phyloP scores from a whole-genome alignment of 2,329 filamentous ascomycete species.

The Corynespora cassiicola region DNA sequence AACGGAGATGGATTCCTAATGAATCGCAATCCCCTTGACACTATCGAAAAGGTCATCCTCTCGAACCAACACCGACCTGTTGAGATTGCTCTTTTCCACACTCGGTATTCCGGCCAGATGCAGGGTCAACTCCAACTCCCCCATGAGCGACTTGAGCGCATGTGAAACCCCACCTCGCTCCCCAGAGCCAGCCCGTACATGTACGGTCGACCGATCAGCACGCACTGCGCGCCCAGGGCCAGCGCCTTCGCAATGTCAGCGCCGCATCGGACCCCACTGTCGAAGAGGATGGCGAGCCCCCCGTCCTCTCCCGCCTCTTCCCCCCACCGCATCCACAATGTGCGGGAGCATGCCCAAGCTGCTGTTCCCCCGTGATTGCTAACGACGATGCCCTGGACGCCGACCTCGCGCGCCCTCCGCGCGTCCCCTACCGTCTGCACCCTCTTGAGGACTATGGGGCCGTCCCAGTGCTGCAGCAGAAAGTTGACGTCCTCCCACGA shows the following conservation, averaged over 20 bases:
- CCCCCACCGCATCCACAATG: conserved; percentile 58
- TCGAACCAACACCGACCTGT: conserved; percentile 24
- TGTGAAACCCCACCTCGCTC: conserved; percentile 60
- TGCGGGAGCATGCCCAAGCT: conserved; percentile 63
- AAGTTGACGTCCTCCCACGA: conserved; percentile 68
- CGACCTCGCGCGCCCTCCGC: conserved; percentile 50
- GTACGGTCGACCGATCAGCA: conserved; percentile 64
- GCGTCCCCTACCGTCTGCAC: conserved; percentile 61
- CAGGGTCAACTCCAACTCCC: conserved; percentile 29
- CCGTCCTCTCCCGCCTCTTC: too few species aligned
- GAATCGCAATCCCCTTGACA: conserved; percentile 21
- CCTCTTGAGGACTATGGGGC: conserved; percentile 69
- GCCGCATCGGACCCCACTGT: conserved; percentile 58
- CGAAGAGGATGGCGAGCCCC: conserved; percentile 54
- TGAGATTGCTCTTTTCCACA: conserved; percentile 23
- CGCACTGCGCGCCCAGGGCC: conserved; percentile 62
- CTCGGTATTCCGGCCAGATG: conserved; percentile 30
- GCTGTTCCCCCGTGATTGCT: conserved; percentile 61
- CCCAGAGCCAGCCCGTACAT: conserved; percentile 65
- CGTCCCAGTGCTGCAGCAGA: conserved; percentile 66
- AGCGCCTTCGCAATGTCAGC: conserved; percentile 60
- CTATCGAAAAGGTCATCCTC: conserved; percentile 27
- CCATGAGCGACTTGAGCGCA: conserved; percentile 23
- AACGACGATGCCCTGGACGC: conserved; percentile 58
- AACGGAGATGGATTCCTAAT: too few species aligned